These are phyloP conservation scores for Cardamine chenopodiifolia DNA, from an alignment of 345 rosid genomes.

Conservation along the genomic window DNA sequence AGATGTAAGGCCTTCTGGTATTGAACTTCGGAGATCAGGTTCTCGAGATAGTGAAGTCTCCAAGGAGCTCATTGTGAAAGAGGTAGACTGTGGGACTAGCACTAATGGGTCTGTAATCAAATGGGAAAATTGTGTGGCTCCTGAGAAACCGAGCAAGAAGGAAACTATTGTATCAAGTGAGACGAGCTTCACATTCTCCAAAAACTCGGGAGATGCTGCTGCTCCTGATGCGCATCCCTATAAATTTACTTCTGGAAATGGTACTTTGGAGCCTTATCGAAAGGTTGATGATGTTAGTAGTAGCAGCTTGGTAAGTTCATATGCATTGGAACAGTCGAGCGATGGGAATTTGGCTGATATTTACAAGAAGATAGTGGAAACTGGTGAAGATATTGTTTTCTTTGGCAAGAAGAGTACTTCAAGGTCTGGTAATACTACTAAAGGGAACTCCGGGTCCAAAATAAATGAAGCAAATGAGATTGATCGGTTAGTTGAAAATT, in stretches of 20 bases:
- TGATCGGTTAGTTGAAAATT: constrained; percentile 48
- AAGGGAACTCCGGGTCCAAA: constrained; percentile 47
- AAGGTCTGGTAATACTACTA: constrained; percentile 61
- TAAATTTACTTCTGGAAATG: constrained; percentile 58
- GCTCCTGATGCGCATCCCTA: constrained; percentile 57
- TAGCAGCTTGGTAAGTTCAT: constrained; percentile 43
- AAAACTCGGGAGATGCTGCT: constrained; percentile 59
- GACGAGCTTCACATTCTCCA: constrained; percentile 53
- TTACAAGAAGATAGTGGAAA: constrained; percentile 51
- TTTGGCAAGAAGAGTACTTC: constrained; percentile 58
- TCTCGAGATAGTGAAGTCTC: constrained; percentile 59
- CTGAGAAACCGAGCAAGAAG: constrained; percentile 52
- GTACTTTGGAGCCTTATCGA: constrained; percentile 47
- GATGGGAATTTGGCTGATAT: constrained; percentile 38
- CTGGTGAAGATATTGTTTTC: constrained; percentile 62
- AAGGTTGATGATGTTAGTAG: constrained; percentile 44
- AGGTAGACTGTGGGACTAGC: constrained; percentile 74
- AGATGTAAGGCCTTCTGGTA: constrained; percentile 37
- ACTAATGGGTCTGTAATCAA: constrained; percentile 65
- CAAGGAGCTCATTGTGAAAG: constrained; percentile 87
- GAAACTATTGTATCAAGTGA: constrained; percentile 49
- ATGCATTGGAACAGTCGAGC: constrained; percentile 46
- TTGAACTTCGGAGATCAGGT: constrained; percentile 45
- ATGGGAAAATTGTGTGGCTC: constrained; percentile 52
- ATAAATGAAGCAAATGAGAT: constrained; percentile 51